phyloP scores from a whole-genome alignment of 441 rosid species.

The Kokia cookei region DNA sequence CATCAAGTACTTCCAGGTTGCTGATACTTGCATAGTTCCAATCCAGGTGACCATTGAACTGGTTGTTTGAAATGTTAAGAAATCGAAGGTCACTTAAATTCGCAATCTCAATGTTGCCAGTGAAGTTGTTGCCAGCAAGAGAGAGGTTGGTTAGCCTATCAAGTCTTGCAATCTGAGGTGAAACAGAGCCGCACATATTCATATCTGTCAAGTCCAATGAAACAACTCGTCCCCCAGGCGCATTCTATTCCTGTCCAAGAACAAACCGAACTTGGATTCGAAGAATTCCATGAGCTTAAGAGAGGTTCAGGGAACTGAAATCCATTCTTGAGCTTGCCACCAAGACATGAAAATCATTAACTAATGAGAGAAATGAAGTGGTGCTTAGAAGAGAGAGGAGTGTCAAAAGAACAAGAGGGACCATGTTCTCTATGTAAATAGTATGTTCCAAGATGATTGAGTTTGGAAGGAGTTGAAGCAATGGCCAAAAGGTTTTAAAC shows the following conservation, averaged over 20 bases:
- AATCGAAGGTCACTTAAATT: slow-evolving; percentile 24
- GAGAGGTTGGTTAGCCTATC: slow-evolving; percentile 35
- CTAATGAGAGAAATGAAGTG: slow-evolving; percentile 30
- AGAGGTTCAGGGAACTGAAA: slow-evolving; percentile 43
- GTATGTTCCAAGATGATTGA: slow-evolving; percentile 15
- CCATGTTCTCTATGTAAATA: slow-evolving; percentile 27
- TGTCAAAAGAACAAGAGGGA: slow-evolving; percentile 40
- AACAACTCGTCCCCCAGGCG: slow-evolving; percentile 24
- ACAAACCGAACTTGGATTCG: slow-evolving; percentile 33
- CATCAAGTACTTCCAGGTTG: slow-evolving; percentile 34
- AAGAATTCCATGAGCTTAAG: slow-evolving; percentile 36
- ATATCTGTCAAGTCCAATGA: slow-evolving; percentile 35
- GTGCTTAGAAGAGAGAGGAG: slow-evolving; percentile 24
- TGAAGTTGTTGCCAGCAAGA: slow-evolving; percentile 42
- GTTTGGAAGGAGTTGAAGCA: slow-evolving; percentile 36
- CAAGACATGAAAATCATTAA: slow-evolving; percentile 41
- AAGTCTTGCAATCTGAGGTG: slow-evolving; percentile 26
- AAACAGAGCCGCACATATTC: slow-evolving; percentile 36
- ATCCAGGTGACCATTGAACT: slow-evolving; percentile 35
- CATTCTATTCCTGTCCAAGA: slow-evolving; percentile 39
- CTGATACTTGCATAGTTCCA: slow-evolving; percentile 30
- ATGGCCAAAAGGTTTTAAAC: slow-evolving; percentile 30
- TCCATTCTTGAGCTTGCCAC: slow-evolving; percentile 37
- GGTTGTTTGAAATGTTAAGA: slow-evolving; percentile 46
- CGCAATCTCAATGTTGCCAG: slow-evolving; percentile 23